Evolutionary conservation across 2,329 filamentous ascomycete species (phyloP), one percentile per base, ranked within the genome.

Genomic region (Colletotrichum endophyticum): DNA sequence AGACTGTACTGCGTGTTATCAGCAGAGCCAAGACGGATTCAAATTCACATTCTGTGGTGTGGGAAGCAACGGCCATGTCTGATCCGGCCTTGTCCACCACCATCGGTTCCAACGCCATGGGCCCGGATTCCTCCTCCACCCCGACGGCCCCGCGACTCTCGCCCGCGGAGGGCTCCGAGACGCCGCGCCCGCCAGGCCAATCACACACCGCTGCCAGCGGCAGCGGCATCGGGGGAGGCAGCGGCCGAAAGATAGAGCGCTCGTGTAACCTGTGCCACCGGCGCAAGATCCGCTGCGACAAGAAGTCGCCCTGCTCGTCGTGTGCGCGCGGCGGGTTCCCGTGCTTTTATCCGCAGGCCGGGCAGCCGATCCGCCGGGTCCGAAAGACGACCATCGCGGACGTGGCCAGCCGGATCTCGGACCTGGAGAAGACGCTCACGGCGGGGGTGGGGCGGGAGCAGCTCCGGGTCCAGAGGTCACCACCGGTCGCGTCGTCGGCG

Each of bases 351-450:
- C 83, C 84, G 8, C 79, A 80, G 32, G 39, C 71, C 7, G 80
- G 80, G 1, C 80, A 79, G 15, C 75, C 79, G 28, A 70, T 78
- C 1, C 82, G 83, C 25, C 81, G 82, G 8, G 71, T 73, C 12
- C 75, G 74, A 22, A 81, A 79, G 72, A 78, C 79, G 22, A 82
- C 80, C 53, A 80, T 81, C 36, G 79, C 80, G 8, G 84, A 85
- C 75, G 83, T 85, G 19, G 83, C 84, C 2, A 83, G 80, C 62
- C 81, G 84, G 3, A 84, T 85, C n/a, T 81, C 82, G 7, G 79
- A 83, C 49, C 79, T 85, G 66, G 83, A 85, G 69, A 82, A 80
- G 78, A 81, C 82, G 1, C 72, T 84, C 8, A 76, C 67, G 7
- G 66, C 77, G 27, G 72, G 69, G 4, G 34, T 63, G 57, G 53